phyloP scores from a whole-genome alignment of 495 filamentous ascomycete genomes.

The Peziza echinospora region DNA sequence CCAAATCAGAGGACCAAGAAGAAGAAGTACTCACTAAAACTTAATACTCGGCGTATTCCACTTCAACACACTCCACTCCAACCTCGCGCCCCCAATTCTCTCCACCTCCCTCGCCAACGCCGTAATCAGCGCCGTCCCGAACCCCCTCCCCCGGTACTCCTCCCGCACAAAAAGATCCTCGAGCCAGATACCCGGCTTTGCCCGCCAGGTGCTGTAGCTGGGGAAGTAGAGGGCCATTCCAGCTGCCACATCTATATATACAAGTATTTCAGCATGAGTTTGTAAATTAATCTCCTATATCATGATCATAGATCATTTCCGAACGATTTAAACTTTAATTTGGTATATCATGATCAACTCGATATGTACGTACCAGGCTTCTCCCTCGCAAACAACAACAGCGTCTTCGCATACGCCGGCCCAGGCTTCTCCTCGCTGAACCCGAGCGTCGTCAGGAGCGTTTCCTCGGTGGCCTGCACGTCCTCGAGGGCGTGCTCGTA shows the following conservation, averaged over 20 bases:
- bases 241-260: no score
- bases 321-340: no score
- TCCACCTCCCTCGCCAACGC: constrained; percentile 58
- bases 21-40: constrained; percentile 44
- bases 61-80: constrained; percentile 87
- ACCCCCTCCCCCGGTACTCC: constrained; percentile 47
- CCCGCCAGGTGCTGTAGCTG: constrained; percentile 70
- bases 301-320: no score
- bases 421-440: constrained; percentile 31
- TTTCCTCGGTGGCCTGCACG: constrained; percentile 57
- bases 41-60: constrained; percentile 76
- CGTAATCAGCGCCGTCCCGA: constrained; percentile 52
- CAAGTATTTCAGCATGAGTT: no score
- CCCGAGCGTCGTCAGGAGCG: constrained; percentile 56
- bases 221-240: constrained; percentile 46
- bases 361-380: constrained; percentile 20
- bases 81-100: constrained; percentile 43
- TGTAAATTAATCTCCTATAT: no score
- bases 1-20: no score
- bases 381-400: constrained; percentile 20
- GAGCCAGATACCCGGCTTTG: constrained; percentile 71
- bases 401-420: constrained; percentile 23
- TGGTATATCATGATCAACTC: no score
- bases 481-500: constrained; percentile 58
- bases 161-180: constrained; percentile 78